Evolutionary conservation across 768 basidiomycete species (phyloP).

Genomic region (Lactifluus rugatus): DNA sequence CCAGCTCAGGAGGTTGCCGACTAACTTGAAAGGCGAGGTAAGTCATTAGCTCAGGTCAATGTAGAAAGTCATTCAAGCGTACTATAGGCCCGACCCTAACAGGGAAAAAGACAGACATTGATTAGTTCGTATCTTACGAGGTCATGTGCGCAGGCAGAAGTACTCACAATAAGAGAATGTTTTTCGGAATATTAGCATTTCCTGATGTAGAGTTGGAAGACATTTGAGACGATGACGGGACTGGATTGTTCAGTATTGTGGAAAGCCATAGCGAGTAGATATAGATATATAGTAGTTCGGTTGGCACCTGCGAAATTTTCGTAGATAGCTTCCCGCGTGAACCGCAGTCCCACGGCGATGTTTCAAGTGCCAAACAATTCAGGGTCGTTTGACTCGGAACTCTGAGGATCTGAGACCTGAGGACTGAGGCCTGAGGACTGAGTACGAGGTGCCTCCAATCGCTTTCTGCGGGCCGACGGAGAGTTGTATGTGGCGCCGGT

Average conservation of each 20-base stretch:
- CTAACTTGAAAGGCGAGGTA: background rate
- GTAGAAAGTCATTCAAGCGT: background rate
- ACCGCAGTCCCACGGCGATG: too few species aligned
- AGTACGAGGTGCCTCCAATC: too few species aligned
- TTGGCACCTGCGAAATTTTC: background rate
- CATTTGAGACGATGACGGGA: background rate
- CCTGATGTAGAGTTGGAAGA: background rate
- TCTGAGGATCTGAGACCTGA: too few species aligned
- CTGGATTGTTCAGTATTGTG: background rate
- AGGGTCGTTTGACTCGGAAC: too few species aligned
- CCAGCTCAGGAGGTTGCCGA: background rate
- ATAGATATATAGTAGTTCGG: background rate
- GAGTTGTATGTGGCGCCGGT: too few species aligned
- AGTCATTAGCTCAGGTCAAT: background rate
- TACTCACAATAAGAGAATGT: background rate
- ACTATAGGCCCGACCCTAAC: slow-evolving; percentile 1
- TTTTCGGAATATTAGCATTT: too few species aligned
- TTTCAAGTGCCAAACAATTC: too few species aligned
- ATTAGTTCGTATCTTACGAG: background rate
- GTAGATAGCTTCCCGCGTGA: background rate
- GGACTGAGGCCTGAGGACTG: too few species aligned
- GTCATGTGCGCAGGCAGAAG: background rate
- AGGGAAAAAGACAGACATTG: background rate
- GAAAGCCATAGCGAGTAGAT: background rate
- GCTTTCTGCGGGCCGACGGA: too few species aligned